Conservation (phyloP, 1,139 yeast genomes). For the Kodamaea alishanica region DNA sequence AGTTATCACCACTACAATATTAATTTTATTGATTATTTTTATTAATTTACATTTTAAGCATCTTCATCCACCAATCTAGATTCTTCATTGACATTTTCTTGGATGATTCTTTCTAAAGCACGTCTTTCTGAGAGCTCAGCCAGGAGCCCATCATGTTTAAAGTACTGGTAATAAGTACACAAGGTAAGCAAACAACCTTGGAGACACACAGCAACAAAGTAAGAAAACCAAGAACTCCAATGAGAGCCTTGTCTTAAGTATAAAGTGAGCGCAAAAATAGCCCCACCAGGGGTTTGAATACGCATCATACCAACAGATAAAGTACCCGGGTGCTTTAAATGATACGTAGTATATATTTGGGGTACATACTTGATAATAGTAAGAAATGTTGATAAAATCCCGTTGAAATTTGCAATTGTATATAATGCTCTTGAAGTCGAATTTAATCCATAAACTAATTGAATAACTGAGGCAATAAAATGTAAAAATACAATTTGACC, state of each 20-base stretch:
- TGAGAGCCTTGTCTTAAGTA: conserved; percentile 70
- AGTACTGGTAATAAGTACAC: conserved; percentile 48
- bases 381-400: conserved; percentile 57
- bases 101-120: conserved; percentile 32
- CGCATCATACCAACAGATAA: conserved; percentile 79
- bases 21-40: no score
- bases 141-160: conserved; percentile 23
- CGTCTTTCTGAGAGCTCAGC: conserved; percentile 32
- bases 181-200: conserved; percentile 54
- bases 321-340: conserved; percentile 74
- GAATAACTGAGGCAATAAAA: conserved; percentile 31
- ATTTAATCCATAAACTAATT: conserved; percentile 30
- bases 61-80: conserved; percentile 5
- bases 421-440: conserved; percentile 19
- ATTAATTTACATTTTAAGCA: no score
- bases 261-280: conserved; percentile 67
- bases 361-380: conserved; percentile 78
- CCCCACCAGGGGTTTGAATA: conserved; percentile 89
- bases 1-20: no score
- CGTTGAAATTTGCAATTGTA: conserved; percentile 57
- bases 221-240: conserved; percentile 88
- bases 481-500: conserved; percentile 40
- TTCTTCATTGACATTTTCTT: conserved; percentile 19
- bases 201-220: conserved; percentile 64
- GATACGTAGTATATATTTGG: conserved; percentile 68